A percentile compares a stretch with the other conserved stretches of the same genome.
phyloP scores from a whole-genome alignment of 129 eudicot genomes.

The Flaveria brownii region DNA sequence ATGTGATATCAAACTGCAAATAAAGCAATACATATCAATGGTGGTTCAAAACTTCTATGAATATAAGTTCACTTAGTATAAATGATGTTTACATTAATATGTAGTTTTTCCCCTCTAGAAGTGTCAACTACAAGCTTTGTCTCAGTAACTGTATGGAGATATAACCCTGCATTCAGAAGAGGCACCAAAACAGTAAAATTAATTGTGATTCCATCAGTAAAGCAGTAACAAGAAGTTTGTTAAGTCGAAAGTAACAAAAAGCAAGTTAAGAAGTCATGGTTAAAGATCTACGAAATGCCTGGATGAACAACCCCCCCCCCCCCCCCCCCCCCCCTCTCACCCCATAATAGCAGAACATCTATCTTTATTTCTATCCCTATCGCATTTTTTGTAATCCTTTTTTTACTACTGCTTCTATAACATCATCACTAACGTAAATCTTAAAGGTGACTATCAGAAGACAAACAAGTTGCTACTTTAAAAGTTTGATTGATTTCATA shows the following conservation, averaged over 20 bases:
- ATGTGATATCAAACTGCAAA: conserved; percentile 95
- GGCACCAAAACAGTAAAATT: conserved; percentile 10
- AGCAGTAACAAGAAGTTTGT: neutral
- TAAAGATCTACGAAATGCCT: neutral
- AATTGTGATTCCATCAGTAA: neutral
- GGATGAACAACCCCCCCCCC: neutral
- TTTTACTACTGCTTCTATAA: too few relatives aligned
- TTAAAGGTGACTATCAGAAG: too few relatives aligned
- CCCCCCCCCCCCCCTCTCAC: too few relatives aligned
- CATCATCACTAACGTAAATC: too few relatives aligned
- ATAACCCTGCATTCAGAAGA: conserved; percentile 62
- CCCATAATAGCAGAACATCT: too few relatives aligned
- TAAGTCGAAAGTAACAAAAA: neutral
- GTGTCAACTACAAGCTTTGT: conserved; percentile 95
- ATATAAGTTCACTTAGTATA: neutral
- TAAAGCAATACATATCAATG: conserved; percentile 18
- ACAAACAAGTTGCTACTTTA: too few relatives aligned
- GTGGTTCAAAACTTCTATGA: conserved; percentile 14
- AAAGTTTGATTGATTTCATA: too few relatives aligned
- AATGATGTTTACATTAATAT: conserved; percentile 63
- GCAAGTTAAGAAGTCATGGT: conserved; percentile 1
- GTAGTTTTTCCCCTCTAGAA: conserved; percentile 90
- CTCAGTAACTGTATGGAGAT: conserved; percentile 82
- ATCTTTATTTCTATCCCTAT: too few relatives aligned
- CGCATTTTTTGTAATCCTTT: too few relatives aligned